A percentile compares a stretch with the other conserved stretches of the same genome.
These are phyloP conservation scores for Fusarium oligoseptatum DNA, from an alignment of 2,329 filamentous ascomycete species.

Conservation along the genomic window DNA sequence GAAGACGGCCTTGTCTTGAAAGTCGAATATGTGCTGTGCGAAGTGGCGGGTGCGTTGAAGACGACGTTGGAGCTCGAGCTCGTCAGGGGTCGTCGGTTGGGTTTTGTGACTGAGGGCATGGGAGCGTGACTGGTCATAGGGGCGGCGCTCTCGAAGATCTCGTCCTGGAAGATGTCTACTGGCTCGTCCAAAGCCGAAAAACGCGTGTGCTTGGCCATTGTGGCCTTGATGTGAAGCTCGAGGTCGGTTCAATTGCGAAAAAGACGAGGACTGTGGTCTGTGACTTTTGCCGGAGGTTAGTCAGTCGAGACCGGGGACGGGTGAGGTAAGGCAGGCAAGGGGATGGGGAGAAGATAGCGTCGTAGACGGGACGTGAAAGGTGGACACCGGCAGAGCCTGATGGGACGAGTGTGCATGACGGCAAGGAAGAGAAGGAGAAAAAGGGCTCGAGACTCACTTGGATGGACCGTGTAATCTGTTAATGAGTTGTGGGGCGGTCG, in stretches of 20 bases:
- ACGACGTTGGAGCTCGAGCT: conserved; percentile 72
- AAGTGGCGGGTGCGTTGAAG: conserved; percentile 72
- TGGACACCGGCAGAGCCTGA: conserved; percentile 42
- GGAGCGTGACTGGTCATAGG: conserved; percentile 69
- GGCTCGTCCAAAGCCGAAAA: conserved; percentile 61
- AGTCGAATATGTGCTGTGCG: conserved; percentile 73
- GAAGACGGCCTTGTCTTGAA: conserved; percentile 74
- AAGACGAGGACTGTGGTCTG: conserved; percentile 22
- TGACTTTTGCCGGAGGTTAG: conserved; percentile 36
- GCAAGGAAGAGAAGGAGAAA: conserved; percentile 38
- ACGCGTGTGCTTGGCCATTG: conserved; percentile 67
- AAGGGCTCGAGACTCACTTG: conserved; percentile 43
- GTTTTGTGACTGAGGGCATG: conserved; percentile 65
- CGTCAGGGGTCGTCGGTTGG: conserved; percentile 62
- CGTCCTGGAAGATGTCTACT: conserved; percentile 67
- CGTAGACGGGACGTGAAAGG: conserved; percentile 40
- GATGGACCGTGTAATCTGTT: conserved; percentile 42
- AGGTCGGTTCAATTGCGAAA: conserved; percentile 32
- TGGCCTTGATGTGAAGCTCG: conserved; percentile 52
- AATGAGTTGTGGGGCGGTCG: conserved; percentile 44
- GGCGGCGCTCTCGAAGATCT: conserved; percentile 59
- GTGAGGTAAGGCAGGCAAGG: conserved; percentile 15
- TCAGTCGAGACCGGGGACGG: conserved; percentile 34
- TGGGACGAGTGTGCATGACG: conserved; percentile 45
- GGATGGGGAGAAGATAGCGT: conserved; percentile 37